Base-by-base conservation (phyloP, 805 yeast genomes). In the Sugiyamaella mastotermitis region DNA sequence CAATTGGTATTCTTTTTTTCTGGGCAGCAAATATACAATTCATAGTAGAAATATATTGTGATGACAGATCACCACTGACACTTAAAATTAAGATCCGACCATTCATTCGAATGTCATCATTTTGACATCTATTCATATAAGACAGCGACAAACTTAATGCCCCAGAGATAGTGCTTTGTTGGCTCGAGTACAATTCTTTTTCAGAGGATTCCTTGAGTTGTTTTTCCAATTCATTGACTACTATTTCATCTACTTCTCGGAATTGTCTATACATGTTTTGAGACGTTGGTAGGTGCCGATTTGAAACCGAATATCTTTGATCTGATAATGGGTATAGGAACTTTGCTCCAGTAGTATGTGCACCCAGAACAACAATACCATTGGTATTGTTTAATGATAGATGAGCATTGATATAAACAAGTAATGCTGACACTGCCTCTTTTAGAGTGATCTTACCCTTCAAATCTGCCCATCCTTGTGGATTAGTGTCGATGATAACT, bases 21-120 rank as follows among this genome's bases (percentile, higher is more conserved):
- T 92, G 96, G 0, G 97, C 95, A 0, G 97, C 90, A 62, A 92
- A 92, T 21, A 92, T 90, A 43, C 92, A 73, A 60, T 92, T 92
- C 97, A 92, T 92, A 31, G 86, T 79, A 3, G 97, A 83, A 31
- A 90, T 84, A 58, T 92, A 94, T 41, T 84, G 85, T 37, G 85
- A 66, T 4, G 86, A 76, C 40, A 76, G 78, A 50, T 85, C 87
- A 45, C 78, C 85, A 47, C 80, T 76, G 18, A 86, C 72, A 42
- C 78, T 76, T 3, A 83, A 56, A 9, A 80, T 69, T 43, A 83
- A 50, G 5, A 82, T 63, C 33, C 88, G 70, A 0, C 96, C 78
- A 35, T 81, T 78, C 41, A 83, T 58, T 7, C 21, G 20, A 21
- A 22, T 11, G 2, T 61, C 55, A 18, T 52, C 55, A 11, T 64